These are phyloP conservation scores for Afroboletus lepidellus DNA, from an alignment of 1,284 basidiomycete species.

Conservation along the genomic window DNA sequence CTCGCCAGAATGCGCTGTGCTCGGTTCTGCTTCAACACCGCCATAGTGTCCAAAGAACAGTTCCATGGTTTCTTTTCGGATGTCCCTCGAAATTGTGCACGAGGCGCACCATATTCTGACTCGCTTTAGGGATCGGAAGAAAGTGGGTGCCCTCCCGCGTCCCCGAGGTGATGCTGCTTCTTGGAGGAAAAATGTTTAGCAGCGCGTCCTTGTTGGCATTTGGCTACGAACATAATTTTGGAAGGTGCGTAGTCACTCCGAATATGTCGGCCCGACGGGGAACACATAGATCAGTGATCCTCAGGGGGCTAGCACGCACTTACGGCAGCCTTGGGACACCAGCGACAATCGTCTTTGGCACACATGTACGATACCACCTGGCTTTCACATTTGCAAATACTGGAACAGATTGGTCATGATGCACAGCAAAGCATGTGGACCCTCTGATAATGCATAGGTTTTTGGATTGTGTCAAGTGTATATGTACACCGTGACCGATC, in stretches of 20 bases:
- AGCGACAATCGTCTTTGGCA: not conserved
- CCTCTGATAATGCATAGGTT: not conserved
- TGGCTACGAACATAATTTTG: constrained; percentile 6
- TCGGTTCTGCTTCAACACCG: constrained; percentile 31
- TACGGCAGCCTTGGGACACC: not conserved
- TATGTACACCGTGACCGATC: not conserved
- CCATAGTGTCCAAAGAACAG: constrained; percentile 11
- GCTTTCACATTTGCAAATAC: constrained; percentile 21
- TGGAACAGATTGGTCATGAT: not conserved
- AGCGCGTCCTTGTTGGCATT: constrained; percentile 8
- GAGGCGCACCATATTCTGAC: constrained; percentile 19
- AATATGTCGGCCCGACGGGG: not conserved
- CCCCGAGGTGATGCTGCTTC: constrained; percentile 29
- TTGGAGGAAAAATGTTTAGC: constrained; percentile 20
- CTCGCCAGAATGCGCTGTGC: constrained; percentile 33
- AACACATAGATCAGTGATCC: not conserved
- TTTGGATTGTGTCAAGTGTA: not conserved
- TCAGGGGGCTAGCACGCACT: not conserved
- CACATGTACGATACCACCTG: not conserved
- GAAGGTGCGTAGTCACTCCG: not conserved
- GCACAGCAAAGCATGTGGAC: not conserved
- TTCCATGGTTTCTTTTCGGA: constrained; percentile 12
- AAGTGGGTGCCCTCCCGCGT: constrained; percentile 26
- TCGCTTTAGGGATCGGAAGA: constrained; percentile 15
- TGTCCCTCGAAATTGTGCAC: constrained; percentile 13